These are phyloP conservation scores for Candida mattraensis DNA, from an alignment of 805 yeast species.

Conservation along the genomic window DNA sequence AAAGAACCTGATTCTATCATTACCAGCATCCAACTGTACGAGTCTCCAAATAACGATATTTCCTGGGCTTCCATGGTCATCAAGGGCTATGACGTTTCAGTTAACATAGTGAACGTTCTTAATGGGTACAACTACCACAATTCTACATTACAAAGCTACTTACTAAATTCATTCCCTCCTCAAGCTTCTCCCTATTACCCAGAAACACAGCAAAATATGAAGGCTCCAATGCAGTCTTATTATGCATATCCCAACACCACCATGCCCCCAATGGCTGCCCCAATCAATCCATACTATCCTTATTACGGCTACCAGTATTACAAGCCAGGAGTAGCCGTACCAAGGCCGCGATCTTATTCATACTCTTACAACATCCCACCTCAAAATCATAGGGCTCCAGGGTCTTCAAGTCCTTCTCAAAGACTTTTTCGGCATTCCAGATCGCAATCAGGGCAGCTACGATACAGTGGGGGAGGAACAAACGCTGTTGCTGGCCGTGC, in stretches of 20 bases:
- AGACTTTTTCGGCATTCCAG: constrained; percentile 6
- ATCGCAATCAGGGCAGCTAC: constrained; percentile 2
- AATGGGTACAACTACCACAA: constrained; percentile 24
- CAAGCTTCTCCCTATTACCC: constrained; percentile 6
- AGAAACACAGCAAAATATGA: constrained; percentile 8
- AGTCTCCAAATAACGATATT: constrained; percentile 19
- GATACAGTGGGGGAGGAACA: not conserved
- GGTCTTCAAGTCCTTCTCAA: constrained; percentile 8
- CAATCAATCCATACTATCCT: constrained; percentile 10
- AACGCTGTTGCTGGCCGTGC: constrained; percentile 2
- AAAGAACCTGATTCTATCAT: constrained; percentile 1
- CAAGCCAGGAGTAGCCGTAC: constrained; percentile 6
- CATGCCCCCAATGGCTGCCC: constrained; percentile 5
- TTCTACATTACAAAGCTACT: constrained; percentile 14
- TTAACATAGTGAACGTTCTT: constrained; percentile 14
- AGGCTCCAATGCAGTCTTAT: constrained; percentile 7
- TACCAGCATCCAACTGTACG: constrained; percentile 18
- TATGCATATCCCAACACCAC: constrained; percentile 6
- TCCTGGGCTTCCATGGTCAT: constrained; percentile 23
- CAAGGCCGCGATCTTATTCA: constrained; percentile 7
- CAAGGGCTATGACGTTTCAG: constrained; percentile 9
- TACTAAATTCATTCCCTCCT: constrained; percentile 12
- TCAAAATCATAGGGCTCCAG: constrained; percentile 4
- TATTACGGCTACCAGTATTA: constrained; percentile 12
- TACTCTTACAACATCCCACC: constrained; percentile 7